Evolutionary conservation across 495 filamentous ascomycete species (phyloP).

Genomic region (Cercophora samala): DNA sequence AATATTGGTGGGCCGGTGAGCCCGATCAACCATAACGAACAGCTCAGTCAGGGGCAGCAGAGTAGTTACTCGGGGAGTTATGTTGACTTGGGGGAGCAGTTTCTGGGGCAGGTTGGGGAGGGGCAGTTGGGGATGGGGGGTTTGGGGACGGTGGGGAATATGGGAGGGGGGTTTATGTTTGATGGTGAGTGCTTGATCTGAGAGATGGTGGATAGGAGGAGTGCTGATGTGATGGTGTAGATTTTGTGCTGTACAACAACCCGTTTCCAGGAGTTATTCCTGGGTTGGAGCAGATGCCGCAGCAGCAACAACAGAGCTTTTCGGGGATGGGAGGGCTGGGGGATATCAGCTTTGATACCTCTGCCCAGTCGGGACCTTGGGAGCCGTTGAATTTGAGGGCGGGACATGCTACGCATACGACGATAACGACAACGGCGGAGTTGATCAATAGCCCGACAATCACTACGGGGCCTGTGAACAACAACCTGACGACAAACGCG

Average conservation of each 20-base stretch:
- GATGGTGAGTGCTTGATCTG: constrained; percentile 9
- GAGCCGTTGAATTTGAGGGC: constrained; percentile 35
- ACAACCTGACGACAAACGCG: neutral
- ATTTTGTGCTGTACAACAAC: constrained; percentile 17
- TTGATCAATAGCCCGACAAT: neutral
- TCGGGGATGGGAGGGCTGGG: neutral
- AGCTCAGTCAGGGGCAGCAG: constrained; percentile 5
- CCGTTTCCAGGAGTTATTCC: constrained; percentile 5
- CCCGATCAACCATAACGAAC: constrained; percentile 15
- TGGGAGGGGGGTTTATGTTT: constrained; percentile 18
- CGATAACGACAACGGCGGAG: neutral
- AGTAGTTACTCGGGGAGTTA: neutral
- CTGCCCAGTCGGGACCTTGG: constrained; percentile 39
- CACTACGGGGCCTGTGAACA: neutral
- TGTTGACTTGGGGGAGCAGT: constrained; percentile 10
- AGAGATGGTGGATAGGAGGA: neutral
- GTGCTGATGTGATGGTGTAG: constrained; percentile 15
- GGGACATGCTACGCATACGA: neutral
- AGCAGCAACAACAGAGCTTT: neutral
- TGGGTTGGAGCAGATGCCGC: constrained; percentile 17
- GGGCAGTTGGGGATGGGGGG: neutral
- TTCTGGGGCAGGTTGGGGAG: neutral
- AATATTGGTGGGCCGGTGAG: constrained; percentile 27
- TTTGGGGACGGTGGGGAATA: constrained; percentile 13
- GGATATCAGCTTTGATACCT: constrained; percentile 31